phyloP scores from a whole-genome alignment of 768 basidiomycete species.

The Lepiota brunneoincarnata region DNA sequence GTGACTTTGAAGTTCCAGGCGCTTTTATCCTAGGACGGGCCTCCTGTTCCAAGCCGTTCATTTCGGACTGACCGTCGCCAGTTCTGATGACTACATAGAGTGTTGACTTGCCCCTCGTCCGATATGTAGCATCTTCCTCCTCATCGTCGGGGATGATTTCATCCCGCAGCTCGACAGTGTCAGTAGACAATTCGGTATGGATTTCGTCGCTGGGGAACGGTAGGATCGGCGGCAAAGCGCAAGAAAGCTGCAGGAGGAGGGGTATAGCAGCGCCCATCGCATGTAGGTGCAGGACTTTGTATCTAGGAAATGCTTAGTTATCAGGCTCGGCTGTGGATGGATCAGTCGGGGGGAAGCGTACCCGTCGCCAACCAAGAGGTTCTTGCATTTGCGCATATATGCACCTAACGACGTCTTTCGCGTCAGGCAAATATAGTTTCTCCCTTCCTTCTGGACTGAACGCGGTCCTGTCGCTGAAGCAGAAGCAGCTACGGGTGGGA shows the following conservation, averaged over 20 bases:
- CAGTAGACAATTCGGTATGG: constrained; percentile 58
- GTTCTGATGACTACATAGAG: constrained; percentile 59
- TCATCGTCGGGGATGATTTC: constrained; percentile 77
- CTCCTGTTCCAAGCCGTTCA: constrained; percentile 17
- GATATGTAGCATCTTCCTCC: constrained; percentile 64
- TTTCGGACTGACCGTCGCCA: constrained; percentile 56
- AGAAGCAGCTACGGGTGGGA: constrained; percentile 71
- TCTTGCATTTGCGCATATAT: constrained; percentile 78
- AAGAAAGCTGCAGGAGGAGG: constrained; percentile 64
- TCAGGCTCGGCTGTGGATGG: not conserved
- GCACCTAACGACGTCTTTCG: constrained; percentile 70
- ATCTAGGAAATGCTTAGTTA: constrained; percentile 36
- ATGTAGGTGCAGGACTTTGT: constrained; percentile 69
- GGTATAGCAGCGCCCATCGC: constrained; percentile 93
- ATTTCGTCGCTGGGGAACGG: constrained; percentile 67
- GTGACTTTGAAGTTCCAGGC: constrained; percentile 15
- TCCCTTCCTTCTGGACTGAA: constrained; percentile 76
- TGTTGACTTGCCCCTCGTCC: constrained; percentile 69
- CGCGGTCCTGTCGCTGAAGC: constrained; percentile 79
- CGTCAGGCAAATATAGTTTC: constrained; percentile 77
- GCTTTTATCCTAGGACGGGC: constrained; percentile 3
- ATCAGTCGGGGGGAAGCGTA: constrained; percentile 26
- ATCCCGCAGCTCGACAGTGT: constrained; percentile 72
- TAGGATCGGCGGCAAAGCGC: constrained; percentile 70
- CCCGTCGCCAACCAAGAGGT: constrained; percentile 70